These are phyloP conservation scores for Chaetomiaceae sp. DNA, from an alignment of 2,329 filamentous ascomycete species.

Conservation along the genomic window DNA sequence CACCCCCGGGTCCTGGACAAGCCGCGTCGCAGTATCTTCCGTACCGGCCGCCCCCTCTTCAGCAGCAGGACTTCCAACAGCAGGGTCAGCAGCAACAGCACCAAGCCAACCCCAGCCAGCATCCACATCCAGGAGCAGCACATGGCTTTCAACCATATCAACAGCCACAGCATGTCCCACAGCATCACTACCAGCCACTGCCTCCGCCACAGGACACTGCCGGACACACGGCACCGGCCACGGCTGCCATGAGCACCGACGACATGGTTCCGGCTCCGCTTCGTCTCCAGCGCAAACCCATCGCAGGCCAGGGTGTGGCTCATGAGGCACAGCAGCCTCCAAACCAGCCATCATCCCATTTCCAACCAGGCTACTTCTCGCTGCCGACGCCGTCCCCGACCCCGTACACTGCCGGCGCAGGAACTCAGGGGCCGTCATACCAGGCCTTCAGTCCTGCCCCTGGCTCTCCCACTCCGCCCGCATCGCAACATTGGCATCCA, in stretches of 20 bases:
- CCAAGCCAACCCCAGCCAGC: neutral
- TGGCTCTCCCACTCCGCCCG: neutral
- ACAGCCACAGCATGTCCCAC: neutral
- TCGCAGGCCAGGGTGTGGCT: neutral
- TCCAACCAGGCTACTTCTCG: neutral
- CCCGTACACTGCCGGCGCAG: neutral
- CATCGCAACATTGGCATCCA: neutral
- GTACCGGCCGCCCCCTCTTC: neutral
- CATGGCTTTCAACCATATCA: neutral
- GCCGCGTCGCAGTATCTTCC: neutral
- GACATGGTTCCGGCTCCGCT: neutral
- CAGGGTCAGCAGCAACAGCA: neutral
- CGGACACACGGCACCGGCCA: neutral
- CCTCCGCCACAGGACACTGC: neutral
- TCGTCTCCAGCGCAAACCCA: slow-evolving; percentile 6
- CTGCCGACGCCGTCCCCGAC: neutral
- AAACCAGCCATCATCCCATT: neutral
- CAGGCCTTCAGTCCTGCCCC: neutral
- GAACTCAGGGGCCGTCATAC: neutral
- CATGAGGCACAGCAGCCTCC: neutral
- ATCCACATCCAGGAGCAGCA: neutral
- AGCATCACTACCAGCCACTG: neutral
- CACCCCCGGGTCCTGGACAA: neutral
- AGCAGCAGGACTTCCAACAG: neutral
- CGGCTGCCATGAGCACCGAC: neutral